A percentile compares a stretch with the other conserved stretches of the same genome.
Evolutionary conservation across 768 basidiomycete genomes (phyloP).

Genomic region (Boletus rubescentipes): DNA sequence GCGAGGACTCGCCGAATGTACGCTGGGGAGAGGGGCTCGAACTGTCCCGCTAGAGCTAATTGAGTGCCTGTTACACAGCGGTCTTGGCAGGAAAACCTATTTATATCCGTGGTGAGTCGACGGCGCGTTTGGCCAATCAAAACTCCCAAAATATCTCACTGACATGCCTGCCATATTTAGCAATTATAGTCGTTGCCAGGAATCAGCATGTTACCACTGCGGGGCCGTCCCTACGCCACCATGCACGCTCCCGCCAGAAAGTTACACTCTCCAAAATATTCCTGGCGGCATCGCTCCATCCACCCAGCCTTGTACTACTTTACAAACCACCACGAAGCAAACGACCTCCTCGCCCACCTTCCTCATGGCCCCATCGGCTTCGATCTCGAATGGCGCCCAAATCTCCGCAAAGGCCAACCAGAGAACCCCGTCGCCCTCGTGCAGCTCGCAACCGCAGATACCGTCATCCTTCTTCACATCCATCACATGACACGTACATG

Average conservation of each 20-base stretch:
- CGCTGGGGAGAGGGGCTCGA: not conserved
- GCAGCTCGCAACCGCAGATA: constrained; percentile 60
- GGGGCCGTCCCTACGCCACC: constrained; percentile 5
- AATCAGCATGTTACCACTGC: not conserved
- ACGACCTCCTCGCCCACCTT: constrained; percentile 19
- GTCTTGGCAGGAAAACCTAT: constrained; percentile 33
- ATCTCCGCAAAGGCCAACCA: constrained; percentile 45
- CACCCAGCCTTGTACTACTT: constrained; percentile 28
- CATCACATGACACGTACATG: constrained; percentile 50
- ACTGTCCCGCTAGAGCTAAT: constrained; percentile 19
- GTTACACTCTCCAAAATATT: constrained; percentile 13
- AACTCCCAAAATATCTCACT: constrained; percentile 7
- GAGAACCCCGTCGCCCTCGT: constrained; percentile 74
- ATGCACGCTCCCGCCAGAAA: constrained; percentile 3
- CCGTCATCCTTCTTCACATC: constrained; percentile 65
- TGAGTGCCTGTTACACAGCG: constrained; percentile 31
- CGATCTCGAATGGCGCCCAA: constrained; percentile 82
- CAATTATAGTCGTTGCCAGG: constrained; percentile 5
- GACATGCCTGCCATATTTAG: constrained; percentile 13
- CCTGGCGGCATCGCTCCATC: constrained; percentile 17
- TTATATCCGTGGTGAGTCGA: constrained; percentile 25
- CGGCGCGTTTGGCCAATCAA: constrained; percentile 26
- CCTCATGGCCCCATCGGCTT: constrained; percentile 49
- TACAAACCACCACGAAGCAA: constrained; percentile 34
- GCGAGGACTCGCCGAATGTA: not conserved